A percentile compares a stretch with the other conserved stretches of the same genome.
Conservation (phyloP, 768 basidiomycete genomes). For the Vararia minispora region DNA sequence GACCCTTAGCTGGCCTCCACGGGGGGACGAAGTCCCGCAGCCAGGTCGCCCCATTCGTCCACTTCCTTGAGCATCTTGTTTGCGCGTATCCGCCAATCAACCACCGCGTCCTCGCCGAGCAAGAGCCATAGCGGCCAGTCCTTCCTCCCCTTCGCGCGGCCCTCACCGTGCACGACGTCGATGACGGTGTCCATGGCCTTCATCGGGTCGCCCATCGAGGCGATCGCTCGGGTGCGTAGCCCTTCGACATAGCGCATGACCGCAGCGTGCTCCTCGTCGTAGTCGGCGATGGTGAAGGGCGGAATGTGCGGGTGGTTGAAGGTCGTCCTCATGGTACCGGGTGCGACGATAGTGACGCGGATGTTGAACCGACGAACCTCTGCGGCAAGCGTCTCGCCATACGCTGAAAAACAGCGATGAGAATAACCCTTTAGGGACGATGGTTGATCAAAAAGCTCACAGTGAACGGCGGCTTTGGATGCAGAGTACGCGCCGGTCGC, state of each 20-base stretch:
- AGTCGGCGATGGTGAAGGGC: background rate
- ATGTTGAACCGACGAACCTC: slow-evolving; percentile 13
- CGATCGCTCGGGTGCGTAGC: background rate
- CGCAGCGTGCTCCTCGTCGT: background rate
- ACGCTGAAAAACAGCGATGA: background rate
- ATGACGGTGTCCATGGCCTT: slow-evolving; percentile 8
- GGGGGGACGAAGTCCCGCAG: background rate
- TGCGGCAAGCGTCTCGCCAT: slow-evolving; percentile 9
- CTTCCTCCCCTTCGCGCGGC: slow-evolving; percentile 6
- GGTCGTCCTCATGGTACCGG: slow-evolving; percentile 10
- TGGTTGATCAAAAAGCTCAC: background rate
- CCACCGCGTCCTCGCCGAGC: slow-evolving; percentile 10
- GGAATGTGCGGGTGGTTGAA: background rate
- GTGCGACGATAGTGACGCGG: slow-evolving; percentile 8
- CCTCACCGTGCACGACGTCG: slow-evolving; percentile 13
- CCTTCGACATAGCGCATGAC: background rate
- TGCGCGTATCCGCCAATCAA: slow-evolving; percentile 7
- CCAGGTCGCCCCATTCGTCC: slow-evolving; percentile 10
- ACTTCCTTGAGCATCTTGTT: slow-evolving; percentile 2
- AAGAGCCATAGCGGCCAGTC: slow-evolving; percentile 10
- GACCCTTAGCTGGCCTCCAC: too few relatives aligned
- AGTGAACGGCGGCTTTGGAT: background rate
- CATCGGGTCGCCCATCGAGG: slow-evolving; percentile 8
- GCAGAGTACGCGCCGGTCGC: slow-evolving; percentile 17
- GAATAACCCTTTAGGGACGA: too few relatives aligned